Evolutionary conservation across 2,329 filamentous ascomycete genomes (phyloP).

Genomic region (Huntiella moniliformis): DNA sequence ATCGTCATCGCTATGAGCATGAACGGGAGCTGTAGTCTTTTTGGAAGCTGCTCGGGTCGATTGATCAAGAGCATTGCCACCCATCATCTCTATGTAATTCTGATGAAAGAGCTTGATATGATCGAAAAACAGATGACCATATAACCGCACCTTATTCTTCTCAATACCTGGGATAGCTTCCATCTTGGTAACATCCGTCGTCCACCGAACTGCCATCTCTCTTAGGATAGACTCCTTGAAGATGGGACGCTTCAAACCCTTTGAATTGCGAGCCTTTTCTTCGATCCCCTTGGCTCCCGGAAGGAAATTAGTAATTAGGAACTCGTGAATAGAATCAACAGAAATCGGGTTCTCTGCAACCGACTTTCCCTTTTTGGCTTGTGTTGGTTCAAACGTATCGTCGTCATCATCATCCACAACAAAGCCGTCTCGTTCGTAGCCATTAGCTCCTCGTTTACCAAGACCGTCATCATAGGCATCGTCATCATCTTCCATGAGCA

Average conservation of each 20-base stretch:
- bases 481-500: constrained; percentile 26
- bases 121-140: constrained; percentile 41
- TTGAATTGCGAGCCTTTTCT: constrained; percentile 40
- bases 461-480: constrained; percentile 11
- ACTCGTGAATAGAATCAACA: constrained; percentile 38
- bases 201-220: constrained; percentile 55
- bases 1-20: constrained; percentile 18
- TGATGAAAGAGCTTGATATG: constrained; percentile 32
- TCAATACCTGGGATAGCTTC: constrained; percentile 43
- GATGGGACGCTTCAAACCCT: constrained; percentile 35
- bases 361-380: background rate
- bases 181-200: constrained; percentile 43
- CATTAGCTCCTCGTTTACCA: background rate
- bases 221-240: constrained; percentile 54
- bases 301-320: constrained; percentile 47
- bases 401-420: constrained; percentile 21
- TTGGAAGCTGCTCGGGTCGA: constrained; percentile 6
- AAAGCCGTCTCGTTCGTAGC: constrained; percentile 2
- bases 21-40: background rate
- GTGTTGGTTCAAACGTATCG: constrained; percentile 26
- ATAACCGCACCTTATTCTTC: constrained; percentile 37
- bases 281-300: constrained; percentile 39
- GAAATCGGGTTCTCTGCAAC: constrained; percentile 20
- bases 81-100: constrained; percentile 33
- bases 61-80: constrained; percentile 4